Percentiles rank a stretch among this genome's conserved stretches.
Conservation (phyloP, 306 rosid species). For the Albizia julibrissin region DNA sequence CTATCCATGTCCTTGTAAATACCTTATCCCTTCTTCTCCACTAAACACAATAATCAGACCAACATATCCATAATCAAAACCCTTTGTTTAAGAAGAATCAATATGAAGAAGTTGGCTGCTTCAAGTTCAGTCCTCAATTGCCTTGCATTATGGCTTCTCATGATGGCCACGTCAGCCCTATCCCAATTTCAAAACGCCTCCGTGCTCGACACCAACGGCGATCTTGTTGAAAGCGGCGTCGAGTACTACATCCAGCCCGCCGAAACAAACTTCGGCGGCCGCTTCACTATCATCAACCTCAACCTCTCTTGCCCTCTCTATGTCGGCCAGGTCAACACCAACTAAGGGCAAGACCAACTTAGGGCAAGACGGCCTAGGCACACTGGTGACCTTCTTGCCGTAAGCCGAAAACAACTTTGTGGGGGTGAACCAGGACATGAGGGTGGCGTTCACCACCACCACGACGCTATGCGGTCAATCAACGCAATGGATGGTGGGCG, state of each 20-base stretch:
- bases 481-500: slow-evolving; percentile 46
- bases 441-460: slow-evolving; percentile 34
- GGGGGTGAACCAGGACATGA: slow-evolving; percentile 40
- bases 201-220: slow-evolving; percentile 16
- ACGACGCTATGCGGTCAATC: slow-evolving; percentile 33
- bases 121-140: no score
- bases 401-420: slow-evolving; percentile 37
- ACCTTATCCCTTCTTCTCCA: no score
- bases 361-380: not conserved
- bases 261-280: slow-evolving; percentile 56
- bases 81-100: no score
- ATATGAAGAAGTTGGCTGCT: no score
- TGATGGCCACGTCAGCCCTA: no score
- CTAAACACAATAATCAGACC: no score
- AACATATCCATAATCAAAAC: no score
- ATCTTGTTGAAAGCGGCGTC: slow-evolving; percentile 39
- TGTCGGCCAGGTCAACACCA: slow-evolving; percentile 55
- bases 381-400: slow-evolving; percentile 43
- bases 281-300: slow-evolving; percentile 42
- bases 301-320: slow-evolving; percentile 42
- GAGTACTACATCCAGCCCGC: slow-evolving; percentile 66
- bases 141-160: no score
- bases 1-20: no score
- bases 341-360: no score
- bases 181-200: no score